Base-by-base conservation (phyloP, 805 yeast genomes). In the Ogataea wickerhamii region DNA sequence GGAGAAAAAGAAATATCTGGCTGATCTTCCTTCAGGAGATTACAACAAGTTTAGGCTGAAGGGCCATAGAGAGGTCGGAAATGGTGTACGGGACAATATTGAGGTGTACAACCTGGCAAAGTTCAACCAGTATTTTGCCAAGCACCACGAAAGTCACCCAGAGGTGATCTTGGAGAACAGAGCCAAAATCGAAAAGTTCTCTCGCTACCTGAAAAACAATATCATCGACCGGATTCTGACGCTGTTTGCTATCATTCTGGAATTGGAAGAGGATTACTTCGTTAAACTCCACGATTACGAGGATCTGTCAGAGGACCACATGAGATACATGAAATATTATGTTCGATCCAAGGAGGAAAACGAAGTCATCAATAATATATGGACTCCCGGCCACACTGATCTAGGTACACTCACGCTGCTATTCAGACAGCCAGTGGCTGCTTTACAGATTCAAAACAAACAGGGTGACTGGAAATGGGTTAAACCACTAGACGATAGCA, bases 321-420 rank as follows among this genome's bases (percentile, higher is more conserved):
- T 61, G 24, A 34, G 68, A 21, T 62, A 45, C 42, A 63, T 63
- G 64, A 56, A 58, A 37, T 63, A 63, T 44, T 56, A 55, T 35
- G 63, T 63, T 4, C 32, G 52, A 6, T 25, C 45, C 17, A 23
- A 27, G 18, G 63, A 56, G 34, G 66, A 62, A 21, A 65, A 63
- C 31, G 54, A 50, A 2, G 46, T 52, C 29, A 58, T 62, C 2
- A 58, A 60, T 29, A 54, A 58, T 34, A 53, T 49, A 12, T 63
- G 67, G 64, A 52, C 63, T 2, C 38, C 65, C 27, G 67, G 61
- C 2, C 68, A 63, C 43, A 62, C 68, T 4, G 68, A 63, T 40
- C 58, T 62, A 38, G 68, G 67, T 3, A 54, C 60, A n/a, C 49
- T 63, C 32, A 62, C 68, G 4, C 50, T 63, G 16, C 45, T 63